A percentile compares a stretch with the other conserved stretches of the same genome.
These are phyloP conservation scores for Trypanosoma mega DNA, from an alignment of 208 protist species.

Conservation along the genomic window DNA sequence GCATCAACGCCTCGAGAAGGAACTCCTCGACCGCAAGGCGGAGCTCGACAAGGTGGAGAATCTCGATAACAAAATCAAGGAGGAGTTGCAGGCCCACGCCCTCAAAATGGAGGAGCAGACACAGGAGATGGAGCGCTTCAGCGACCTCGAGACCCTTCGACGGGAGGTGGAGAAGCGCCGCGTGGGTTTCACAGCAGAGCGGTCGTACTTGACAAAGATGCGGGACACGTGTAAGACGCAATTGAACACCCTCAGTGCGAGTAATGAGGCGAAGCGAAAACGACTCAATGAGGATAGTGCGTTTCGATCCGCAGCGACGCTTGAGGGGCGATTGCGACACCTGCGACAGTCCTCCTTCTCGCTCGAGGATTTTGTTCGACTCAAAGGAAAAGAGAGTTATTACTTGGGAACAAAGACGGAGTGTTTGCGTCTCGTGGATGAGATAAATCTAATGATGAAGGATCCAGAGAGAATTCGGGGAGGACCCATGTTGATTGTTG, in stretches of 20 bases:
- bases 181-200: conserved; percentile 44
- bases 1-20: conserved; percentile 85
- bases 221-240: conserved; percentile 74
- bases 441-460: conserved; percentile 80
- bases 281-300: conserved; percentile 53
- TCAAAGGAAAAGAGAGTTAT: conserved; percentile 89
- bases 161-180: conserved; percentile 63
- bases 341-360: conserved; percentile 86
- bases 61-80: conserved; percentile 88
- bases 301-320: conserved; percentile 51
- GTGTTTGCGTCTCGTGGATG: conserved; percentile 81
- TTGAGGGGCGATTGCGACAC: conserved; percentile 85
- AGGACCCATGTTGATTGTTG: conserved; percentile 23
- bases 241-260: conserved; percentile 55
- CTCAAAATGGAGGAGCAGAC: conserved; percentile 79
- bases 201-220: conserved; percentile 54
- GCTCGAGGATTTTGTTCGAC: conserved; percentile 87
- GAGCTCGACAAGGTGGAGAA: conserved; percentile 89
- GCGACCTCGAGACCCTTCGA: conserved; percentile 71
- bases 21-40: conserved; percentile 83
- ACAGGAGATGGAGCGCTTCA: conserved; percentile 76
- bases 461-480: conserved; percentile 39
- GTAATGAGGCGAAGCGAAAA: conserved; percentile 56
- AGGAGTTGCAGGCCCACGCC: conserved; percentile 76
- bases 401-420: conserved; percentile 81